These are phyloP conservation scores for Corylus heterophylla DNA, from an alignment of 306 rosid species.

Conservation along the genomic window DNA sequence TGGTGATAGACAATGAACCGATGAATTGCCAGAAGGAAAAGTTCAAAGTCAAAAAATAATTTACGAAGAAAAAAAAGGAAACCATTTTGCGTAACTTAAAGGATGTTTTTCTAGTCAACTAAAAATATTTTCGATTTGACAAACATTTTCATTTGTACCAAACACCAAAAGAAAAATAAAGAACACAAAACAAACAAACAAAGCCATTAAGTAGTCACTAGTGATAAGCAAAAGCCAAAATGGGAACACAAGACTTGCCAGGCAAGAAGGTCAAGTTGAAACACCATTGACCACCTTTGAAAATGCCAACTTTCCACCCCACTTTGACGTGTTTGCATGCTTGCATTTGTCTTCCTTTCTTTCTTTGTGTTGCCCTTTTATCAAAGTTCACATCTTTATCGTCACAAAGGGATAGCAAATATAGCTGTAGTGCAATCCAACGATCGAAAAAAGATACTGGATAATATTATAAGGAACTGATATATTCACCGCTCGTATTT, in stretches of 20 bases:
- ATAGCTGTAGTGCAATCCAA: constrained; percentile 33
- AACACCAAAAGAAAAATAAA: no score
- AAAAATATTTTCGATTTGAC: no score
- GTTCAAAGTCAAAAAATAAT: no score
- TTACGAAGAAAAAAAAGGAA: no score
- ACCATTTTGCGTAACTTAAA: no score
- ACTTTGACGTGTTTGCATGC: constrained; percentile 48
- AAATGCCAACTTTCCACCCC: constrained; percentile 58
- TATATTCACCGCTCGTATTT: neutral
- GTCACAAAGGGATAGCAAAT: constrained; percentile 17
- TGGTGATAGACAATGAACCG: no score
- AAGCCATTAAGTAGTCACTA: no score
- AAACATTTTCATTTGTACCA: no score
- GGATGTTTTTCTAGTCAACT: no score
- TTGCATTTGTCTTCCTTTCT: constrained; percentile 22
- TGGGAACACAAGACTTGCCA: constrained; percentile 23
- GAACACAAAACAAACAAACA: no score
- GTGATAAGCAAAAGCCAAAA: neutral
- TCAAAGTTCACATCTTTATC: constrained; percentile 36
- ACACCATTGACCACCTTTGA: constrained; percentile 37
- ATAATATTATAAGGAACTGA: neutral
- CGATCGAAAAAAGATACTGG: constrained; percentile 8
- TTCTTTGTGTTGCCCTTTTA: constrained; percentile 18
- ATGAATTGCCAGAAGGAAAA: no score
- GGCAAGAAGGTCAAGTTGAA: neutral